Percentiles rank a stretch among this genome's conserved stretches.
These are phyloP conservation scores for Cardamine occulta DNA, from an alignment of 345 rosid genomes.

Conservation along the genomic window DNA sequence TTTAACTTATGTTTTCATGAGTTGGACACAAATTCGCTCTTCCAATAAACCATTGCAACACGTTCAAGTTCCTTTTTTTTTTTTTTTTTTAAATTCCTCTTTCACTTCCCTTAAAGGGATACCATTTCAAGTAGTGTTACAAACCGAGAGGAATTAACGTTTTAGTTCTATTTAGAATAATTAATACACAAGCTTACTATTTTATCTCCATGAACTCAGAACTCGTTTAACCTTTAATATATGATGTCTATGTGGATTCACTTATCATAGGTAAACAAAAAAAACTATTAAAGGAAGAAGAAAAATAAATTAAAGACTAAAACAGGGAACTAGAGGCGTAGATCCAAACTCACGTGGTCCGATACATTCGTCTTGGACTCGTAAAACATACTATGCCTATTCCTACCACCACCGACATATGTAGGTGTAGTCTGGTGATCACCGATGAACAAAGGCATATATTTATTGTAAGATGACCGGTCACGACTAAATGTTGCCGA, in stretches of 20 bases:
- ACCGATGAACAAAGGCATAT: constrained; percentile 22
- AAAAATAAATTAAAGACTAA: not conserved
- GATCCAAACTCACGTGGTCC: constrained; percentile 49
- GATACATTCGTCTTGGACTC: constrained; percentile 37
- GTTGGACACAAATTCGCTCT: not conserved
- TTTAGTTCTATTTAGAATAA: not conserved
- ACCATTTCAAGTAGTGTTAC: too few relatives aligned
- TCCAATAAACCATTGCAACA: not conserved
- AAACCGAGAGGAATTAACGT: not conserved
- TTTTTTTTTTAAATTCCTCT: too few relatives aligned
- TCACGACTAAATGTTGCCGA: constrained; percentile 15
- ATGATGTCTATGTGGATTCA: constrained; percentile 9
- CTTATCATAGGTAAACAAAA: not conserved
- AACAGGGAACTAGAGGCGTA: constrained; percentile 34
- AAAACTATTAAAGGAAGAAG: not conserved
- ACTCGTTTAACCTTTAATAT: constrained; percentile 9
- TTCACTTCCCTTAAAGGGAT: too few relatives aligned
- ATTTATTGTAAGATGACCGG: constrained; percentile 15
- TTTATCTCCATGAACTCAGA: constrained; percentile 32
- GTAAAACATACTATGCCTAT: constrained; percentile 3
- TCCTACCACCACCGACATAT: constrained; percentile 29
- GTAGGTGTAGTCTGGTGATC: constrained; percentile 19
- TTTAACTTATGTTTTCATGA: not conserved
- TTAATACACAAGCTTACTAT: not conserved
- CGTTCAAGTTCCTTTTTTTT: not conserved